Evolutionary conservation across 2,329 filamentous ascomycete genomes (phyloP).

Genomic region (Trichophyton schoenleinii): DNA sequence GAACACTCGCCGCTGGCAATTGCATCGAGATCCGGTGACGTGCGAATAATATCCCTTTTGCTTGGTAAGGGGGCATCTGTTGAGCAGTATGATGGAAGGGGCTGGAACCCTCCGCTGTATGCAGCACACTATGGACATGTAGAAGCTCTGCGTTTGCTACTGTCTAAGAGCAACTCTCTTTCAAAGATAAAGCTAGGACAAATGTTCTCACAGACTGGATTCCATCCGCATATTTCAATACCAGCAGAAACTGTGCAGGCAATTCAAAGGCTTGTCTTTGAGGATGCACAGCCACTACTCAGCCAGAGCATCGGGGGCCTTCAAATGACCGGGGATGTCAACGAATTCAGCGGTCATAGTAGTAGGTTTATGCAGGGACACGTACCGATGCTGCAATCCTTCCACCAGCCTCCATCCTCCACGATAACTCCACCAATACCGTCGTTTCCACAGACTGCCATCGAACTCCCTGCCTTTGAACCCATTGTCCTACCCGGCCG

Average conservation of each 20-base stretch:
- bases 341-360: neutral
- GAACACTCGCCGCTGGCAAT: conserved; percentile 22
- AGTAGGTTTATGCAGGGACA: neutral
- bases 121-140: conserved; percentile 28
- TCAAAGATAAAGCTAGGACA: conserved; percentile 7
- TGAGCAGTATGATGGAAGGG: conserved; percentile 24
- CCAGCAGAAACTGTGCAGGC: conserved; percentile 11
- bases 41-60: neutral
- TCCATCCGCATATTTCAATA: conserved; percentile 9
- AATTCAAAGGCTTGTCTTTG: conserved; percentile 5
- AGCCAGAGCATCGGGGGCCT: neutral
- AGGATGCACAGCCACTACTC: neutral
- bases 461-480: neutral
- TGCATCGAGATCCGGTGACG: conserved; percentile 1
- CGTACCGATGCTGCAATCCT: neutral
- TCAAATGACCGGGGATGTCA: neutral
- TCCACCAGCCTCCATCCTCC: neutral
- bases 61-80: conserved; percentile 23
- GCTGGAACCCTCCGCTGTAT: conserved; percentile 28
- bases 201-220: conserved; percentile 1
- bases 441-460: neutral
- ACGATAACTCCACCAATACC: neutral
- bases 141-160: conserved; percentile 23
- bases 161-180: conserved; percentile 16
- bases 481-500: neutral